A percentile compares a stretch with the other conserved stretches of the same genome.
Evolutionary conservation across 768 basidiomycete genomes (phyloP).

Genomic region (Infundibulicybe gibba): DNA sequence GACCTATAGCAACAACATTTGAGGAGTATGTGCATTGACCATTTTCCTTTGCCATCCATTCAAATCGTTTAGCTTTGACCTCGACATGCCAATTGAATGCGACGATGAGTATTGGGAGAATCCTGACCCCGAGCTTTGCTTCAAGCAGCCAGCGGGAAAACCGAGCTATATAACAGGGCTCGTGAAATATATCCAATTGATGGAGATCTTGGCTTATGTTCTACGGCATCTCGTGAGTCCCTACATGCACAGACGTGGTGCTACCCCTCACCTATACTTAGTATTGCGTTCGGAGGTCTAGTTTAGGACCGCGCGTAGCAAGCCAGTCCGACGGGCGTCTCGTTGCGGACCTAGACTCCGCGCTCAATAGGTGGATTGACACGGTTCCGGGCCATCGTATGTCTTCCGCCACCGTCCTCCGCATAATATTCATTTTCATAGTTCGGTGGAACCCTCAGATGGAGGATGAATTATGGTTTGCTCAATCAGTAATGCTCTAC

Average conservation of each 20-base stretch:
- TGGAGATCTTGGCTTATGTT: constrained; percentile 57
- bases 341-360: constrained; percentile 71
- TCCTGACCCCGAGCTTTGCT: constrained; percentile 42
- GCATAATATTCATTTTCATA: constrained; percentile 16
- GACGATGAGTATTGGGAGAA: constrained; percentile 73
- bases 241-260: no score
- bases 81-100: constrained; percentile 59
- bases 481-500: constrained; percentile 56
- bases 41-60: not conserved
- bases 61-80: constrained; percentile 51
- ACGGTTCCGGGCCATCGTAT: constrained; percentile 56
- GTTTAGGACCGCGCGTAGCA: no score
- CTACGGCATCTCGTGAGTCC: constrained; percentile 26
- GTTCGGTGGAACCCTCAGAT: constrained; percentile 42
- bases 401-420: constrained; percentile 26
- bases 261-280: no score
- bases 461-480: constrained; percentile 35
- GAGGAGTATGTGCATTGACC: constrained; percentile 49
- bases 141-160: constrained; percentile 59
- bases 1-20: constrained; percentile 64
- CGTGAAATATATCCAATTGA: constrained; percentile 50
- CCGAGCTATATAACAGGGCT: constrained; percentile 56
- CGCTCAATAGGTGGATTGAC: constrained; percentile 77
- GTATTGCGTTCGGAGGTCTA: no score
- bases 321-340: constrained; percentile 54